phyloP scores from a whole-genome alignment of 2,329 filamentous ascomycete genomes.

The Stemphylium lycopersici region DNA sequence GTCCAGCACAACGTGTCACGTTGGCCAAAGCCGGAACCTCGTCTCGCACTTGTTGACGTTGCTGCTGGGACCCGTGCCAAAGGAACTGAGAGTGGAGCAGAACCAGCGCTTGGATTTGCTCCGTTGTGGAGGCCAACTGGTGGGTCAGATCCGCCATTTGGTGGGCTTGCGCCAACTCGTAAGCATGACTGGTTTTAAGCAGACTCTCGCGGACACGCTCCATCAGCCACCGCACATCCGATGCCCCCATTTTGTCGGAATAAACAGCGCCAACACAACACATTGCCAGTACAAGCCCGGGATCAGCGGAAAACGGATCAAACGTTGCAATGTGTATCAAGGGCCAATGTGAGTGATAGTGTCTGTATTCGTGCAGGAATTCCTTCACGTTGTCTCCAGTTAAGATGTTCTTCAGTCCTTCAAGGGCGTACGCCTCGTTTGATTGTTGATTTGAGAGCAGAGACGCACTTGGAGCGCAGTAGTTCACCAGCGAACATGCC shows the following conservation, averaged over 20 bases:
- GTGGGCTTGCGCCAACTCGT: constrained; percentile 48
- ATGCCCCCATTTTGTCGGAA: constrained; percentile 65
- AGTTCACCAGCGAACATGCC: constrained; percentile 53
- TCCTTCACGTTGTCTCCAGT: constrained; percentile 72
- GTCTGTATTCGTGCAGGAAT: constrained; percentile 73
- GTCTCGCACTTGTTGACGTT: constrained; percentile 67
- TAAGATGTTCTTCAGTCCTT: constrained; percentile 62
- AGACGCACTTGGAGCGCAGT: constrained; percentile 58
- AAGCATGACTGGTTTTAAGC: constrained; percentile 61
- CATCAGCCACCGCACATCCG: constrained; percentile 71
- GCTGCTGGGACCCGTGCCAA: constrained; percentile 72
- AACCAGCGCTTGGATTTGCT: constrained; percentile 71
- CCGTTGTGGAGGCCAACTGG: constrained; percentile 54
- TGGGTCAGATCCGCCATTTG: constrained; percentile 50
- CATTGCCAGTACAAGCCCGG: constrained; percentile 71
- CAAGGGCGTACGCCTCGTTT: constrained; percentile 56
- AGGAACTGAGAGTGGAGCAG: constrained; percentile 67
- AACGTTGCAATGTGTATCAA: constrained; percentile 76
- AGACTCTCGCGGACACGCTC: constrained; percentile 66
- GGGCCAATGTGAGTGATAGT: constrained; percentile 76
- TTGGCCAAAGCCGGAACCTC: constrained; percentile 64
- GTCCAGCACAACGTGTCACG: constrained; percentile 62
- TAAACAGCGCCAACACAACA: constrained; percentile 78
- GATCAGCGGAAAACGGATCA: constrained; percentile 68
- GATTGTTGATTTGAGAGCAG: constrained; percentile 27